Conservation (phyloP, 768 basidiomycete genomes). For the Pleurotus cornucopiae region DNA sequence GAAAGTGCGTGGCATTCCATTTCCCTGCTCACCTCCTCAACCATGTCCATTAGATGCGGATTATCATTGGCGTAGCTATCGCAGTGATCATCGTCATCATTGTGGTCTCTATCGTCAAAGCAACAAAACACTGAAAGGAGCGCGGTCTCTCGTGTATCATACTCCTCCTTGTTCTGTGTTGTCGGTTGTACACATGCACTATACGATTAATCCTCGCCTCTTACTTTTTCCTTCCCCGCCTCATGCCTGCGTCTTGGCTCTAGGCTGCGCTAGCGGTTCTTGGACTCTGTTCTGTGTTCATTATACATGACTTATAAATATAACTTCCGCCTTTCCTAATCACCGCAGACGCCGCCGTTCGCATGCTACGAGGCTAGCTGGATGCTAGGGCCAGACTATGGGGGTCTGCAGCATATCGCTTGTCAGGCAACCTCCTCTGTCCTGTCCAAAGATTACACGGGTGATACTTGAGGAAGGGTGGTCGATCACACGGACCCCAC, state of each 20-base stretch:
- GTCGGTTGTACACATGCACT: slow-evolving; percentile 12
- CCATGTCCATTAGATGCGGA: slow-evolving; percentile 69
- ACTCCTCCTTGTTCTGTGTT: slow-evolving; percentile 1
- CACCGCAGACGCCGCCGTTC: no score
- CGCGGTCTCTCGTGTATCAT: neutral
- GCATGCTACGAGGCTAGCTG: neutral
- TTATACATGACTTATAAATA: slow-evolving; percentile 1
- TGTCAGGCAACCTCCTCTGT: no score
- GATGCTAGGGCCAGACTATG: neutral
- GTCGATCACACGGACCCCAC: no score
- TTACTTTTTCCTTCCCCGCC: neutral
- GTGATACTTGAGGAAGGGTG: no score
- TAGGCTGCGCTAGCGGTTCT: neutral
- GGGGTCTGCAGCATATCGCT: no score
- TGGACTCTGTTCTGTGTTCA: neutral
- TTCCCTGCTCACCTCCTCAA: neutral
- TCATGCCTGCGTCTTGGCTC: neutral
- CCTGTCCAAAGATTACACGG: no score
- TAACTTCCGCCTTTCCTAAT: neutral
- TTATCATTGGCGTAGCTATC: slow-evolving; percentile 91
- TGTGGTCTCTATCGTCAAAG: slow-evolving; percentile 90
- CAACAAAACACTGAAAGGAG: slow-evolving; percentile 48
- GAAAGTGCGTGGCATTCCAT: slow-evolving; percentile 55
- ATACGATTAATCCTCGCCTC: slow-evolving; percentile 7
- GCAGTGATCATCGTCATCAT: slow-evolving; percentile 92